These are phyloP conservation scores for Naganishia sp. DNA, from an alignment of 1,284 basidiomycete species.

Conservation along the genomic window DNA sequence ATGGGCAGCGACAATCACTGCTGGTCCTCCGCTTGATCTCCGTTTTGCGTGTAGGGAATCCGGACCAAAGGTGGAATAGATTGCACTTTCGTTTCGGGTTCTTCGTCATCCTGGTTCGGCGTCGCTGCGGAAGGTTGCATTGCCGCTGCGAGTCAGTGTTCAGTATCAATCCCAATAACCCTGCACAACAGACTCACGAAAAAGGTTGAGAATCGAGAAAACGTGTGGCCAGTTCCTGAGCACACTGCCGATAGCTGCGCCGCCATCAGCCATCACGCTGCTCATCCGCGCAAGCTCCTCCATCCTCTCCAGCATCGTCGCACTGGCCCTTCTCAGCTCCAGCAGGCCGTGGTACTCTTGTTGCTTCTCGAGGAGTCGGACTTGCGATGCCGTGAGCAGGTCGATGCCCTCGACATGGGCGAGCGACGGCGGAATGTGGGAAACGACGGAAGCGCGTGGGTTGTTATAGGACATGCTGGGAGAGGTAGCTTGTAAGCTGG, in stretches of 20 bases:
- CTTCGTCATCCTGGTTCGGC: conserved; percentile 6
- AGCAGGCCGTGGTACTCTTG: conserved; percentile 52
- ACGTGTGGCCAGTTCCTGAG: conserved; percentile 53
- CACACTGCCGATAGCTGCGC: conserved; percentile 50
- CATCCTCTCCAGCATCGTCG: conserved; percentile 43
- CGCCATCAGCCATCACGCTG: conserved; percentile 54
- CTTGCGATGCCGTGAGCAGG: conserved; percentile 44
- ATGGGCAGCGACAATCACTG: neutral
- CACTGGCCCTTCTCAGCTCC: conserved; percentile 48
- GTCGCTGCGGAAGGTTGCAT: conserved; percentile 1
- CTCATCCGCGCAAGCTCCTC: conserved; percentile 52
- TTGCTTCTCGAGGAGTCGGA: conserved; percentile 51
- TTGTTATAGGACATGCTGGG: conserved; percentile 8
- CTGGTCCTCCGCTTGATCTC: conserved; percentile 3
- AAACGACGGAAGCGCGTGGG: conserved; percentile 13
- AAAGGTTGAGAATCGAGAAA: conserved; percentile 49
- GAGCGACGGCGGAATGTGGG: conserved; percentile 22
- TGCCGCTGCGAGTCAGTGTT: conserved; percentile 2
- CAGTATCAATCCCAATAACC: neutral
- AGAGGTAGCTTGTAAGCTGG: neutral
- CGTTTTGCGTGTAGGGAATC: conserved; percentile 21
- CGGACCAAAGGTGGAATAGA: conserved; percentile 16
- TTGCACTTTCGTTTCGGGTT: conserved; percentile 15
- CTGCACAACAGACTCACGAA: conserved; percentile 29
- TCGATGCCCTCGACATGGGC: conserved; percentile 26